phyloP scores from a whole-genome alignment of 805 yeast genomes.

The Candida pseudofarinosa region DNA sequence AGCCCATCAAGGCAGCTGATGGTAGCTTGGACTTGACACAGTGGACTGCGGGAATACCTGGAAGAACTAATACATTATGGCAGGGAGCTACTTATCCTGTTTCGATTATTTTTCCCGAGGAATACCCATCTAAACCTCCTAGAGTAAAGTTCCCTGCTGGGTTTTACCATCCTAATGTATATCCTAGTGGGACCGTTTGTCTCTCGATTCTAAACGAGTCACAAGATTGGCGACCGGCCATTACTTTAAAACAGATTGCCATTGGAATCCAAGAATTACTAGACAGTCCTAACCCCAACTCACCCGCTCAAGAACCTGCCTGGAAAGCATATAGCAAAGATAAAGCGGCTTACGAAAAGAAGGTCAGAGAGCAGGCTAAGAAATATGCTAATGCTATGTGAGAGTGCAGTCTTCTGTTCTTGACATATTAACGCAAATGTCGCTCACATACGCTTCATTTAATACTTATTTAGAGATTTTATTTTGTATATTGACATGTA shows the following conservation, averaged over 20 bases:
- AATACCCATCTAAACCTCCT: slow-evolving; percentile 96
- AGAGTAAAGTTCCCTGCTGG: slow-evolving; percentile 85
- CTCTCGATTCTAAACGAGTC: slow-evolving; percentile 88
- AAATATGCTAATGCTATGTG: slow-evolving; percentile 47
- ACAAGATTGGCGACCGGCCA: slow-evolving; percentile 98
- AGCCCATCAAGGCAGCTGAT: slow-evolving; percentile 74
- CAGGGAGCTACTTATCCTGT: slow-evolving; percentile 86
- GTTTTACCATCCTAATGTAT: slow-evolving; percentile 95
- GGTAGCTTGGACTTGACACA: slow-evolving; percentile 79
- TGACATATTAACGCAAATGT: too few relatives aligned
- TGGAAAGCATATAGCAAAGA: slow-evolving; percentile 81
- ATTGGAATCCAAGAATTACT: slow-evolving; percentile 90
- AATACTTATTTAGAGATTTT: neutral
- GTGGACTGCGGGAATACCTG: slow-evolving; percentile 97
- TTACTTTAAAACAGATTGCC: slow-evolving; percentile 82
- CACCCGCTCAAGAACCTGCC: slow-evolving; percentile 98
- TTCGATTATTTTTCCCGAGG: slow-evolving; percentile 77
- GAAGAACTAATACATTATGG: slow-evolving; percentile 84
- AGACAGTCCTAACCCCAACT: slow-evolving; percentile 85
- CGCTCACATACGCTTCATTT: neutral
- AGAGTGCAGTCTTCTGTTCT: neutral
- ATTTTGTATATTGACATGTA: neutral
- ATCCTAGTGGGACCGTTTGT: slow-evolving; percentile 97
- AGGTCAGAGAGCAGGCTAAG: slow-evolving; percentile 77
- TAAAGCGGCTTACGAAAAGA: slow-evolving; percentile 63